Base-by-base conservation (phyloP, 225 moss, liverwort and hornwort genomes). In the Pleurozium schreberi region DNA sequence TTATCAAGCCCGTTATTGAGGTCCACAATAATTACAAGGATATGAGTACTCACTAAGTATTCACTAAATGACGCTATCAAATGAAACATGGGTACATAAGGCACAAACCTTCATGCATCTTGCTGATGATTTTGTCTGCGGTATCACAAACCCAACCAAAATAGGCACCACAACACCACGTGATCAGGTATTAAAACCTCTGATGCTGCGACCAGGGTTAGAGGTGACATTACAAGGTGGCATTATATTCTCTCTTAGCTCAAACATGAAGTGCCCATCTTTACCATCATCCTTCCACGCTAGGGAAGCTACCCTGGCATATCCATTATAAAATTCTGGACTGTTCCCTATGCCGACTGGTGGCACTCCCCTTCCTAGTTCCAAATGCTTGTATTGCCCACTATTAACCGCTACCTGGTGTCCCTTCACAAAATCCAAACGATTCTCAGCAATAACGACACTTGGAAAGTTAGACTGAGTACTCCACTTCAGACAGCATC, bases 51-150 rank as follows among this genome's bases (percentile, higher is more conserved):
- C n/a, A n/a, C n/a, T n/a, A n/a, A n/a, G n/a, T n/a, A n/a, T n/a
- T n/a, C n/a, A n/a, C n/a, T n/a, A n/a, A n/a, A n/a, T n/a, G n/a
- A n/a, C n/a, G n/a, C n/a, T n/a, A n/a, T n/a, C n/a, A n/a, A 18
- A n/a, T n/a, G n/a, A n/a, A n/a, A n/a, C n/a, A n/a, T n/a, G n/a
- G n/a, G n/a, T n/a, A n/a, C n/a, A n/a, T 79, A 79, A 80, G 86
- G 89, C 84, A 91, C 93, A 91, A 90, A 93, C 93, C 98, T 98
- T 98, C 98, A 92, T 97, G 97, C 97, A 98, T 95, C 95, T 98
- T 98, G 96, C 98, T 98, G 91, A 98, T 98, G 93, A 98, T 98
- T 93, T 98, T 98, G 95, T 98, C 98, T 98, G 98, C 97, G 93
- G 90, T 93, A 93, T 94, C 92, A 94, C 93, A 95, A 94, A 93